A percentile compares a stretch with the other conserved stretches of the same genome.
These are phyloP conservation scores for Cyathus striatus DNA, from an alignment of 768 basidiomycete species.

Conservation along the genomic window DNA sequence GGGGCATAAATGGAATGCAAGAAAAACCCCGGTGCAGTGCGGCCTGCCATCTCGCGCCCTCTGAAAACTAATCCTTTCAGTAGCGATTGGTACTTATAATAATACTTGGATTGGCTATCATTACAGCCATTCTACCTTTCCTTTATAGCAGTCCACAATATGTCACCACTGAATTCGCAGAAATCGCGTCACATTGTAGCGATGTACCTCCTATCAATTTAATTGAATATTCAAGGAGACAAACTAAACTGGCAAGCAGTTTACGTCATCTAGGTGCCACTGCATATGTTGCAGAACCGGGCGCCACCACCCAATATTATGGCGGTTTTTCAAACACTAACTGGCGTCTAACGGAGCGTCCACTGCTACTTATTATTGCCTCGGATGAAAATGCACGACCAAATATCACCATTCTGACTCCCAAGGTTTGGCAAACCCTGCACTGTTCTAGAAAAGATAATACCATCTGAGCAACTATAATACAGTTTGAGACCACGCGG, in stretches of 20 bases:
- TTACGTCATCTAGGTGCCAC: slow-evolving; percentile 48
- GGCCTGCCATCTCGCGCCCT: too few species aligned
- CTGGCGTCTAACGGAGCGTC: slow-evolving; percentile 78
- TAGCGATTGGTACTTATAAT: too few species aligned
- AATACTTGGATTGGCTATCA: too few species aligned
- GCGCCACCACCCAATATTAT: slow-evolving; percentile 65
- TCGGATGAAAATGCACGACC: slow-evolving; percentile 33
- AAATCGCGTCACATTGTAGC: too few species aligned
- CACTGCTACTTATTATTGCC: slow-evolving; percentile 63
- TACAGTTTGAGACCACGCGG: slow-evolving; percentile 63
- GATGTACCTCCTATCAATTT: slow-evolving; percentile 41
- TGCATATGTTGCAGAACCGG: slow-evolving; percentile 79
- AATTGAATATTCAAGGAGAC: slow-evolving; percentile 47
- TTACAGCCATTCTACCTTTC: too few species aligned
- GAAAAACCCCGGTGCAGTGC: too few species aligned
- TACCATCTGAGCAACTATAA: neutral
- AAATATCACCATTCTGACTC: slow-evolving; percentile 62
- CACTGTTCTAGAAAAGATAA: neutral
- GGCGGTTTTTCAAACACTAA: slow-evolving; percentile 57
- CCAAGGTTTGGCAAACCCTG: slow-evolving; percentile 30
- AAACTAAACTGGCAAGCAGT: slow-evolving; percentile 42
- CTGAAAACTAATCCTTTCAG: too few species aligned
- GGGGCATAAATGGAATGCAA: too few species aligned
- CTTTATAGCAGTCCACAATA: too few species aligned
- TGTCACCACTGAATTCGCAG: too few species aligned